These are phyloP conservation scores for Mycosarcoma maydis DNA, from an alignment of 1,284 basidiomycete genomes.

Conservation along the genomic window DNA sequence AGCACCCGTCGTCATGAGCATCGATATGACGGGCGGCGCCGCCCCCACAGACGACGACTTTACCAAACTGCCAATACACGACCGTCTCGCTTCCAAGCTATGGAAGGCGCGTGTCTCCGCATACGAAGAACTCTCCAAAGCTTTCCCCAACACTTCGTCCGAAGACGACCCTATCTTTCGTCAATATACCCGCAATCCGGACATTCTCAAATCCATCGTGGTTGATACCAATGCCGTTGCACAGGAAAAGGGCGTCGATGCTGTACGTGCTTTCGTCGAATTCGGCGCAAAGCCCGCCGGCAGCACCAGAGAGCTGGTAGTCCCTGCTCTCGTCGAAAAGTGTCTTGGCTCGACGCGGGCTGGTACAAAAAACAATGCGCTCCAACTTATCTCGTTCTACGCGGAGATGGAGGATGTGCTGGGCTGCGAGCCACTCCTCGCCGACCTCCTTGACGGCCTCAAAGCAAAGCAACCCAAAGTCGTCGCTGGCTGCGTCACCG, in stretches of 20 bases:
- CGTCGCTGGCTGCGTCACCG: constrained; percentile 82
- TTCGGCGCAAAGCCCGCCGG: constrained; percentile 85
- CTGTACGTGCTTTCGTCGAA: constrained; percentile 78
- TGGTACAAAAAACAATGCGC: constrained; percentile 88
- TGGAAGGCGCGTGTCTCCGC: constrained; percentile 97
- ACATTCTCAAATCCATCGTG: constrained; percentile 68
- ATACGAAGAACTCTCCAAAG: constrained; percentile 79
- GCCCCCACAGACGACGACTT: constrained; percentile 83
- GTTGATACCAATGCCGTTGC: constrained; percentile 92
- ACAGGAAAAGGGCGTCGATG: constrained; percentile 94
- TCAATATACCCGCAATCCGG: constrained; percentile 79
- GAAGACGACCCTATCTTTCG: constrained; percentile 94
- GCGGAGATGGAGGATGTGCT: constrained; percentile 86
- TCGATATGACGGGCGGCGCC: constrained; percentile 44
- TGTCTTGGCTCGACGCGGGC: constrained; percentile 85
- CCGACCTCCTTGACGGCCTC: constrained; percentile 83
- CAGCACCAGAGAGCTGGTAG: constrained; percentile 77
- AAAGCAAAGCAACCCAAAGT: constrained; percentile 93
- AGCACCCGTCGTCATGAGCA: constrained; percentile 19
- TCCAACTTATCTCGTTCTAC: constrained; percentile 87
- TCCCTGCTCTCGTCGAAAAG: constrained; percentile 93
- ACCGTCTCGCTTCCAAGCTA: constrained; percentile 78
- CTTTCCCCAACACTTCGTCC: constrained; percentile 73
- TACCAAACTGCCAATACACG: constrained; percentile 79
- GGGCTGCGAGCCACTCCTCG: constrained; percentile 83